phyloP scores from a whole-genome alignment of 192 early-diverging fungal species.

The Pecoramyces ruminantium region DNA sequence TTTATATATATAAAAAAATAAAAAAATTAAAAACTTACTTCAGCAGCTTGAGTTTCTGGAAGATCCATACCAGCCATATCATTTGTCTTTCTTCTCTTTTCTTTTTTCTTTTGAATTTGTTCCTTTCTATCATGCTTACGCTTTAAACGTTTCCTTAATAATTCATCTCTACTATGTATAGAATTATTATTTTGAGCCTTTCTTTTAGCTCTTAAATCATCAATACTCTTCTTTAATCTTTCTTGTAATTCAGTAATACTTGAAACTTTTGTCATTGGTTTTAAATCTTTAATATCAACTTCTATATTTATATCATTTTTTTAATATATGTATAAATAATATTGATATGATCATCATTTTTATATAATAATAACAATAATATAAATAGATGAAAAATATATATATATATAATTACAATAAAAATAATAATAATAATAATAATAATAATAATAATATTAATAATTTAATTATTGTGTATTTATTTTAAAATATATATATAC shows the following conservation, averaged over 20 bases:
- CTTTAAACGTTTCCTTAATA: constrained; percentile 53
- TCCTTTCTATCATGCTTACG: constrained; percentile 37
- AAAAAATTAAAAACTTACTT: background rate
- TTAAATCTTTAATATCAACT: constrained; percentile 11
- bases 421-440: too few relatives aligned
- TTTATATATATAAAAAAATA: background rate
- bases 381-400: too few relatives aligned
- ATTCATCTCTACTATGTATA: constrained; percentile 39
- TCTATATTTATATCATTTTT: constrained; percentile 13
- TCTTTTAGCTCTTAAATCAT: constrained; percentile 35
- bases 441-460: too few relatives aligned
- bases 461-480: too few relatives aligned
- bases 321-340: background rate
- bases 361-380: too few relatives aligned
- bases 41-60: background rate
- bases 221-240: constrained; percentile 47
- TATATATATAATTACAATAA: too few relatives aligned
- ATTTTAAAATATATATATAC: too few relatives aligned
- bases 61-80: constrained; percentile 3
- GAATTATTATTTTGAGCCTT: constrained; percentile 32
- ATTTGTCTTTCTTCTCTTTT: constrained; percentile 23
- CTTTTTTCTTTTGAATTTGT: constrained; percentile 33
- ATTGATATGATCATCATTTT: background rate
- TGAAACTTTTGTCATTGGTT: constrained; percentile 19
- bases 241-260: constrained; percentile 32